Base-by-base conservation (phyloP, 495 filamentous ascomycete genomes). In the Bryoglossum gracile region DNA sequence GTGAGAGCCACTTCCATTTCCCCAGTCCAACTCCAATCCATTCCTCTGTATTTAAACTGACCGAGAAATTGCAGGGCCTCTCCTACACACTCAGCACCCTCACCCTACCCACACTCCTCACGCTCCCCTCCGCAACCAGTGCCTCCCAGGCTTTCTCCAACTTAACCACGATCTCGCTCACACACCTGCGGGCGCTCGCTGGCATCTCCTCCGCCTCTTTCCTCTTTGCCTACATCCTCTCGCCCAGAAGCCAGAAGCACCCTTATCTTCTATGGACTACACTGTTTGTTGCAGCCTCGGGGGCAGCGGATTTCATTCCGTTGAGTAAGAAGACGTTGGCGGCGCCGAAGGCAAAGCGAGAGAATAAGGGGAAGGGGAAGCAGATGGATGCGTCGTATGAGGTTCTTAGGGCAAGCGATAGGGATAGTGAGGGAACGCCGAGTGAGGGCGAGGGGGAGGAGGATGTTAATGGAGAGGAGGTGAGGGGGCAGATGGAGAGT, bases 241-340 rank as follows among this genome's bases (percentile, higher is more conserved):
- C 87, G 1, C 85, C 87, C 0, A 68, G 70, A 3, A 75, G 78
- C 43, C 72, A 73, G 51, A 78, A 81, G 51, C 89, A 95, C 61
- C 89, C 89, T 0, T 95, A 91, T 61, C 77, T 95, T 3, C 59
- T 95, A 26, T 95, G 88, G 81, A 83, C 84, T 23, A 72, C 73
- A 11, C 58, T 83, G 10, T 75, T 86, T 33, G 74, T 74, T 4
- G 37, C 76, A 8, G 67, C 70, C 43, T 75, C 78, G 17, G 76
- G 72, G n/a, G 64, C 72, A 8, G 70, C 76, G 0, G 81, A 82
- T 54, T 63, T 74, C 46, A 43, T 53, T 23, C 9, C 32, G 14
- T 13, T n/a, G 4, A n/a, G 8, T 18, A 51, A 59, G 61, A 74
- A 58, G 64, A 66, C 25, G 48, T 63, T 38, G 32, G 65, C 2